Base-by-base conservation (phyloP, 768 basidiomycete species). In the Mycena chlorophos region DNA sequence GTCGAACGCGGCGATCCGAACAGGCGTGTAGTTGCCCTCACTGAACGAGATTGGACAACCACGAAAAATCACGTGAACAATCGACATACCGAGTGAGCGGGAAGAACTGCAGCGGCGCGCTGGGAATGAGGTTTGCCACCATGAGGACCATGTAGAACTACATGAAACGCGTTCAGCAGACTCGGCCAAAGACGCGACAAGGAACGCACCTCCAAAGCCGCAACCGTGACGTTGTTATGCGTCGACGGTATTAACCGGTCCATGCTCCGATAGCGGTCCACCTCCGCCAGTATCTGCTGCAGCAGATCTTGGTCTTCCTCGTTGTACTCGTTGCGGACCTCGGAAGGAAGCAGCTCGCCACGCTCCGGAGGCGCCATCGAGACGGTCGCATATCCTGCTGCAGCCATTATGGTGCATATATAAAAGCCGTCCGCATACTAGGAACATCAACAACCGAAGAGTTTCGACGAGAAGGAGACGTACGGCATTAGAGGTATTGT, bases 401-500 rank as follows among this genome's bases (percentile, higher is more conserved):
- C 84, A 22, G 90, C 84, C 49, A 98, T 88, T 58, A 96, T 78
- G 3, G 89, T 85, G 63, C 91, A 91, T 20, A 96, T 86, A 67
- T 96, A 97, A 62, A 89, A 86, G 1, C 88, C 90, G 69, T 98
- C 97, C 42, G 93, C 89, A 66, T 87, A 95, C 94, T 96, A 61
- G 19, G 40, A 52, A 46, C n/a, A n/a, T n/a, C 30, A 40, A 38
- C 28, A 52, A 57, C 30, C 25, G 27, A 22, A 49, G 31, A 40
- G 23, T 27, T 5, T 38, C 28, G 45, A 31, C 31, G 6, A 52
- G 16, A 51, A 64, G 20, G 47, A 30, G 22, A 71, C 91, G 66
- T 61, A 96, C 94, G 38, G 83, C 78, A 68, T 96, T 97, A 19
- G 85, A 81, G 3, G 94, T 92, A 69, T 98, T 98, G 69, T 98